phyloP scores from a whole-genome alignment of 2,329 filamentous ascomycete species.

The Emydomyces testavorans region DNA sequence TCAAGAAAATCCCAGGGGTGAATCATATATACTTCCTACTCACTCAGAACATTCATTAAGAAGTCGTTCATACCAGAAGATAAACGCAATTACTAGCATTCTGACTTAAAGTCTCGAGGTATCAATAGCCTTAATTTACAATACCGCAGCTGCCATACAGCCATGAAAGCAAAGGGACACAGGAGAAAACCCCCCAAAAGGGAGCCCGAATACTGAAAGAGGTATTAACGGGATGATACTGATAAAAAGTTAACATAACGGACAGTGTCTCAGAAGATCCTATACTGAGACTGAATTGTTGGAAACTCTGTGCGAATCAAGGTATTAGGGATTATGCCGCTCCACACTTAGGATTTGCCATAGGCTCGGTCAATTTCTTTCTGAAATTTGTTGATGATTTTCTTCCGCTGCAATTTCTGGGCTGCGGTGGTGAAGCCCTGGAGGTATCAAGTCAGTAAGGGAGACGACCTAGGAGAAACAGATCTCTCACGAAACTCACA shows the following conservation, averaged over 20 bases:
- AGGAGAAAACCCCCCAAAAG: neutral
- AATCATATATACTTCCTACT: neutral
- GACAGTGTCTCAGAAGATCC: too few species aligned
- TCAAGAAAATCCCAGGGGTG: neutral
- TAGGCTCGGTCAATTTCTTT: conserved; percentile 53
- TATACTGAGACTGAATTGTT: neutral
- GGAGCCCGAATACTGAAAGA: neutral
- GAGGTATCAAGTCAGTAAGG: conserved; percentile 24
- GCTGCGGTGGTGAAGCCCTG: conserved; percentile 57
- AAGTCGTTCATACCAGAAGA: too few species aligned
- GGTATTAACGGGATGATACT: neutral
- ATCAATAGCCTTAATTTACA: conserved; percentile 11
- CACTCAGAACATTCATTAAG: too few species aligned
- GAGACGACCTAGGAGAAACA: neutral
- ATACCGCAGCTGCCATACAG: conserved; percentile 1
- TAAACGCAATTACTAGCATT: conserved; percentile 3
- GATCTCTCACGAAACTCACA: conserved; percentile 22
- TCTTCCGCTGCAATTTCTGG: conserved; percentile 61
- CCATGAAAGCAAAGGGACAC: neutral
- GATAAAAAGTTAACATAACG: neutral
- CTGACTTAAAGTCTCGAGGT: conserved; percentile 1
- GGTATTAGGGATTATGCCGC: neutral
- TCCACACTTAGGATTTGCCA: conserved; percentile 25
- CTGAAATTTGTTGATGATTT: conserved; percentile 51
- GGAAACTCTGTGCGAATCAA: neutral